These are phyloP conservation scores for Themeda triandra DNA, from an alignment of 176 grass and related monocot species.

Conservation along the genomic window DNA sequence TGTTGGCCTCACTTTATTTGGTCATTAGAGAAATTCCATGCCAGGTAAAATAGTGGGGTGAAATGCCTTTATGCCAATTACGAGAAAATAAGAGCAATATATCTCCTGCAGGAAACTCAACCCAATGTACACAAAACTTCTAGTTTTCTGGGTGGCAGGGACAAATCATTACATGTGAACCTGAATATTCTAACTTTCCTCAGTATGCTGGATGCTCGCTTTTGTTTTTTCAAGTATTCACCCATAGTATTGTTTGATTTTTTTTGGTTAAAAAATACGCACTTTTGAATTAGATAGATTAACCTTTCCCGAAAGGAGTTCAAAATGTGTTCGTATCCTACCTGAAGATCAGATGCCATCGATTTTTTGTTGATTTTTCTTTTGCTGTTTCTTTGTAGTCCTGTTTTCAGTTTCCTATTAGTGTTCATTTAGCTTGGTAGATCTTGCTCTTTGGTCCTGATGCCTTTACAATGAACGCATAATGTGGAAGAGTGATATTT, in stretches of 20 bases:
- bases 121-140: neutral
- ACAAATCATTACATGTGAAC: neutral
- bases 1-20: conserved; percentile 2
- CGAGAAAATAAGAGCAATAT: neutral
- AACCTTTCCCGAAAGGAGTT: neutral
- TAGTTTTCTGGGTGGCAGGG: neutral
- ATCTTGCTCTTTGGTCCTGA: neutral
- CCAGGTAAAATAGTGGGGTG: neutral
- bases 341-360: neutral
- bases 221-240: neutral
- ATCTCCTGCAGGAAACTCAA: conserved; percentile 11
- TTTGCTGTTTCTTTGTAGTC: neutral
- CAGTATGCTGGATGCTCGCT: neutral
- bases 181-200: conserved; percentile 18
- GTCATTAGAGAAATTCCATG: neutral
- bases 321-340: neutral
- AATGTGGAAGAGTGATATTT: neutral
- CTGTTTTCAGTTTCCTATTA: neutral
- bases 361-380: neutral
- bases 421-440: neutral
- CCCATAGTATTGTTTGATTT: conserved; percentile 9
- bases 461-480: neutral
- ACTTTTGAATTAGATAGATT: neutral
- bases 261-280: neutral
- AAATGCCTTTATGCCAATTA: conserved; percentile 1